Percentiles rank a stretch among this genome's conserved stretches.
phyloP scores from a whole-genome alignment of 2,329 filamentous ascomycete species.

The Fusarium longipes region DNA sequence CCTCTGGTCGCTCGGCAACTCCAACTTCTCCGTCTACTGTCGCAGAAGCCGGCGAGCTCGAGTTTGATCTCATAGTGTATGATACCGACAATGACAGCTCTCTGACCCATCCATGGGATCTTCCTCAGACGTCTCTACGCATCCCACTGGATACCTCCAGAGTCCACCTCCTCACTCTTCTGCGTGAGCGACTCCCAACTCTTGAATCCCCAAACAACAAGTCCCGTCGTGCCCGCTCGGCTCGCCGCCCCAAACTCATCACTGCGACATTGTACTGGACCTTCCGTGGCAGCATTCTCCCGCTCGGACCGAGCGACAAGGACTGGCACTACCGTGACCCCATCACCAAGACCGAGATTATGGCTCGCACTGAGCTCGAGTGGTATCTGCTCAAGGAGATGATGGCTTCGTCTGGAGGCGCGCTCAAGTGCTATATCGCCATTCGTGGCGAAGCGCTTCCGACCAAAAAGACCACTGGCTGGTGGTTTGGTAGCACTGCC shows the following conservation, averaged over 20 bases:
- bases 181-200: conserved; percentile 38
- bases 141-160: conserved; percentile 38
- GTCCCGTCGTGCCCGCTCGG: conserved; percentile 1
- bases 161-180: conserved; percentile 42
- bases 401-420: conserved; percentile 40
- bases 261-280: conserved; percentile 43
- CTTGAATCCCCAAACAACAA: conserved; percentile 8
- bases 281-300: conserved; percentile 40
- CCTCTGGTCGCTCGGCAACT: background rate
- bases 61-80: conserved; percentile 43
- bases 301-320: conserved; percentile 35
- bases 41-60: conserved; percentile 21
- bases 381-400: conserved; percentile 47
- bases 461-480: conserved; percentile 22
- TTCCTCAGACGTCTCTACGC: conserved; percentile 28
- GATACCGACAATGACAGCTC: conserved; percentile 40
- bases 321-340: conserved; percentile 45
- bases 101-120: conserved; percentile 45
- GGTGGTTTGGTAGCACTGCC: conserved; percentile 35
- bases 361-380: conserved; percentile 42
- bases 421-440: conserved; percentile 44
- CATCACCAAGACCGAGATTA: conserved; percentile 44
- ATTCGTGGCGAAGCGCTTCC: conserved; percentile 35
- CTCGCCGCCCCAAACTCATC: conserved; percentile 38
- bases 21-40: background rate